Conservation (phyloP, 345 rosid species). For the Odontarrhena argentea region DNA sequence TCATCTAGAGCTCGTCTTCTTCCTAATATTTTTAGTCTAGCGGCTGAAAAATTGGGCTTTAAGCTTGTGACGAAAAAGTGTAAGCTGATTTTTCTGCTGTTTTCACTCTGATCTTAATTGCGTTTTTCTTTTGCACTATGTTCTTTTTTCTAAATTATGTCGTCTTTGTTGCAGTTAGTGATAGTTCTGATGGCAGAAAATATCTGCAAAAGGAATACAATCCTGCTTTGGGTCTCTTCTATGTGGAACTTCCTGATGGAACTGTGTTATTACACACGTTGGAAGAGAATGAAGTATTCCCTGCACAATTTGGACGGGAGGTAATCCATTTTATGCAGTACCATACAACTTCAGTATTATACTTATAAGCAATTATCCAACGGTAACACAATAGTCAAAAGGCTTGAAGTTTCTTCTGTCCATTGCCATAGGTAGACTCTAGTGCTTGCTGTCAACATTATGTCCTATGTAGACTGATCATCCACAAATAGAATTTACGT, state of each 20-base stretch:
- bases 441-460: not conserved
- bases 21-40: conserved; percentile 68
- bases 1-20: conserved; percentile 66
- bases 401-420: not conserved
- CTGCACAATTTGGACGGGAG: conserved; percentile 93
- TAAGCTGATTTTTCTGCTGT: conserved; percentile 44
- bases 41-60: conserved; percentile 88
- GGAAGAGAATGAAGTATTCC: conserved; percentile 79
- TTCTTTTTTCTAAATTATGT: not conserved
- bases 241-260: conserved; percentile 80
- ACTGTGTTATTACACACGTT: conserved; percentile 57
- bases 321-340: conserved; percentile 40
- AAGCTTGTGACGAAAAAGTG: conserved; percentile 61
- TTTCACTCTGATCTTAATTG: conserved; percentile 1
- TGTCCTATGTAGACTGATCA: conserved; percentile 3
- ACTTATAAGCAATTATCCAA: not conserved
- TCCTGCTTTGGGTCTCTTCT: conserved; percentile 62
- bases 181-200: conserved; percentile 64
- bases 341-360: not conserved
- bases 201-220: conserved; percentile 67
- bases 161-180: conserved; percentile 44
- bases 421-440: not conserved
- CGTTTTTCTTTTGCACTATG: conserved; percentile 2
- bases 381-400: conserved; percentile 2
- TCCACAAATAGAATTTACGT: not conserved